These are phyloP conservation scores for Alternaria hordeiaustralica DNA, from an alignment of 2,329 filamentous ascomycete genomes.

Conservation along the genomic window DNA sequence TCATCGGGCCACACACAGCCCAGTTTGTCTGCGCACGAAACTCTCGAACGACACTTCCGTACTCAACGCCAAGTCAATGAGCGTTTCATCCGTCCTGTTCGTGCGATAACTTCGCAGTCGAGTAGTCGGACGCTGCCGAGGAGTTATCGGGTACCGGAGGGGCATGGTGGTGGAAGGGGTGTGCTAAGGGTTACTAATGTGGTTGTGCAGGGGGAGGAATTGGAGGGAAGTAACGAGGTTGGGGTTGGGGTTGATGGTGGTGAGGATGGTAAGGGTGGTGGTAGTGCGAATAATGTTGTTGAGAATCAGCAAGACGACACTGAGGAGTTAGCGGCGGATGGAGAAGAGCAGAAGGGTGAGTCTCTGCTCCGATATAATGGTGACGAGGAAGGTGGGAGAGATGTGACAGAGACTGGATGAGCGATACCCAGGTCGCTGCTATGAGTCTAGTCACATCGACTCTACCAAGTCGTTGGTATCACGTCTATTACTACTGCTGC, in stretches of 20 bases:
- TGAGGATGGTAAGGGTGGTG: neutral
- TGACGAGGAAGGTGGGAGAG: neutral
- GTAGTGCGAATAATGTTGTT: neutral
- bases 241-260: neutral
- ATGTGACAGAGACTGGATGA: neutral
- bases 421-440: neutral
- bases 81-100: neutral
- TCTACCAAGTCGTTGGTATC: neutral
- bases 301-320: too few species aligned
- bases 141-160: neutral
- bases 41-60: neutral
- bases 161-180: neutral
- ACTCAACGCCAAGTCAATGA: neutral
- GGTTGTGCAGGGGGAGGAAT: neutral
- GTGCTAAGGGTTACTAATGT: neutral
- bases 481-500: neutral
- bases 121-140: conserved; percentile 3
- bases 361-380: too few species aligned
- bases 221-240: neutral
- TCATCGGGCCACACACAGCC: too few species aligned
- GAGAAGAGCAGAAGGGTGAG: too few species aligned
- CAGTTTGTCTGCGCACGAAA: too few species aligned
- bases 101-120: neutral
- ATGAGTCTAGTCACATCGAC: too few species aligned
- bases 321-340: too few species aligned